Conservation (phyloP, 2,329 filamentous ascomycete species). For the Xylaria multiplex region DNA sequence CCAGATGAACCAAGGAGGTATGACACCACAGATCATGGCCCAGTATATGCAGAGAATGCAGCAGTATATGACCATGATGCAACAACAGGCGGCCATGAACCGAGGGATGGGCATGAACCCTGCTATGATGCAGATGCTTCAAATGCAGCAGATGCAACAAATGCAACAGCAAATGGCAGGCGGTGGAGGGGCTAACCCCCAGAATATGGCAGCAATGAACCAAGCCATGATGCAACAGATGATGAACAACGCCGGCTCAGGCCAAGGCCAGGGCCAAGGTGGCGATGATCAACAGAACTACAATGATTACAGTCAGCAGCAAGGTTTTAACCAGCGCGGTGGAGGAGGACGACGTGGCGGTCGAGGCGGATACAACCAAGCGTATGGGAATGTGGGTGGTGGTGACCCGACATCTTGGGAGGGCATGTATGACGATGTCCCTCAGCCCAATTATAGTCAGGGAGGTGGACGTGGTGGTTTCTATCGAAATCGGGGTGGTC, state of each 20-base stretch:
- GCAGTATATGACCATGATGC: conserved; percentile 95
- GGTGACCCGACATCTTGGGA: conserved; percentile 89
- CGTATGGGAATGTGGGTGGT: conserved; percentile 54
- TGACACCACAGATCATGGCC: conserved; percentile 97
- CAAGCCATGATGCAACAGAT: conserved; percentile 68
- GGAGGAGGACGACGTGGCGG: conserved; percentile 46
- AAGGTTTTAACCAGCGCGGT: conserved; percentile 46
- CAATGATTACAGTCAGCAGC: conserved; percentile 45
- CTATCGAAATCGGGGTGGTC: conserved; percentile 52
- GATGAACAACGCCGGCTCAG: conserved; percentile 45
- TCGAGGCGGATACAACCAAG: conserved; percentile 52
- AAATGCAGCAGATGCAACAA: conserved; percentile 78
- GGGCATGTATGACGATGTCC: conserved; percentile 97
- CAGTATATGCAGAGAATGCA: conserved; percentile 99
- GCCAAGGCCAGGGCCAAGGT: conserved; percentile 52
- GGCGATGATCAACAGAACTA: conserved; percentile 45
- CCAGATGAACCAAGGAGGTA: conserved; percentile 58
- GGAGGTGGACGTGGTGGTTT: conserved; percentile 57
- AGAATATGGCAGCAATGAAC: conserved; percentile 58
- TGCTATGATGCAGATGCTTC: conserved; percentile 79
- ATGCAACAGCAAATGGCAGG: conserved; percentile 64
- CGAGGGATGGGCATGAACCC: conserved; percentile 76
- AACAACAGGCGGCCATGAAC: conserved; percentile 90
- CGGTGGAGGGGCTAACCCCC: conserved; percentile 49
- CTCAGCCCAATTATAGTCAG: conserved; percentile 75